Conservation (phyloP, 163 green algal species). For the Chlorella variabilis region DNA sequence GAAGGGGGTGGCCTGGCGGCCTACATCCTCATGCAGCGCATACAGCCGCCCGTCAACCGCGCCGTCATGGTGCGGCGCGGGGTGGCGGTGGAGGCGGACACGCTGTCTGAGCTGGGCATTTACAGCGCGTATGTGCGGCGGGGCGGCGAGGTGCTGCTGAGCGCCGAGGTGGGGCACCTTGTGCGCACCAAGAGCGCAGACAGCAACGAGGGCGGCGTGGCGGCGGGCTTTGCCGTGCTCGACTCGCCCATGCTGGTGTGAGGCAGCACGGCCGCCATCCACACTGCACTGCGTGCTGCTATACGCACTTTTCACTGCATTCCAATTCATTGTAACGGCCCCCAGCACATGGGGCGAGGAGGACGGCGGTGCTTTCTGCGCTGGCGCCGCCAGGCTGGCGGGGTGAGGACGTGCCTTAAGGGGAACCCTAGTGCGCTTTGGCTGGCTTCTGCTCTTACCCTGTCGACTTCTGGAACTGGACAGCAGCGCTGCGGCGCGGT, state of each 20-base stretch:
- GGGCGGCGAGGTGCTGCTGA: constrained; percentile 77
- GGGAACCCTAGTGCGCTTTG: no score
- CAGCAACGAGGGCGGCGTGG: constrained; percentile 95
- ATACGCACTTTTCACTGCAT: background rate
- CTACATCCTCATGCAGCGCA: constrained; percentile 99
- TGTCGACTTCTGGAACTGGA: no score
- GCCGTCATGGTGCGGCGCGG: constrained; percentile 79
- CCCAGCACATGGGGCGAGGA: no score
- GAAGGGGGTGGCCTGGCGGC: constrained; percentile 70
- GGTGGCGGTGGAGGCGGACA: constrained; percentile 65
- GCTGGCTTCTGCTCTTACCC: no score
- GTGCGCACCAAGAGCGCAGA: constrained; percentile 92
- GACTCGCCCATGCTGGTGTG: constrained; percentile 75
- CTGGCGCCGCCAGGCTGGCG: no score
- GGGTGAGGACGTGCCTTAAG: no score
- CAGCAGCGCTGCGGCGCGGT: no score
- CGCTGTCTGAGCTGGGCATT: constrained; percentile 92
- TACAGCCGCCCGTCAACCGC: constrained; percentile 75
- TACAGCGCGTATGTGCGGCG: constrained; percentile 79
- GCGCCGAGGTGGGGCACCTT: constrained; percentile 84
- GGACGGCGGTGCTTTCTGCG: no score
- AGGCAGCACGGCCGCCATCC: background rate
- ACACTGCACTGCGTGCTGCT: background rate
- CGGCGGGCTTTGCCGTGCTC: constrained; percentile 94
- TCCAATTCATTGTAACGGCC: background rate